Evolutionary conservation across 1,139 yeast species (phyloP), one percentile per base, ranked within the genome.

Genomic region (Suhomyces bolitotheri): DNA sequence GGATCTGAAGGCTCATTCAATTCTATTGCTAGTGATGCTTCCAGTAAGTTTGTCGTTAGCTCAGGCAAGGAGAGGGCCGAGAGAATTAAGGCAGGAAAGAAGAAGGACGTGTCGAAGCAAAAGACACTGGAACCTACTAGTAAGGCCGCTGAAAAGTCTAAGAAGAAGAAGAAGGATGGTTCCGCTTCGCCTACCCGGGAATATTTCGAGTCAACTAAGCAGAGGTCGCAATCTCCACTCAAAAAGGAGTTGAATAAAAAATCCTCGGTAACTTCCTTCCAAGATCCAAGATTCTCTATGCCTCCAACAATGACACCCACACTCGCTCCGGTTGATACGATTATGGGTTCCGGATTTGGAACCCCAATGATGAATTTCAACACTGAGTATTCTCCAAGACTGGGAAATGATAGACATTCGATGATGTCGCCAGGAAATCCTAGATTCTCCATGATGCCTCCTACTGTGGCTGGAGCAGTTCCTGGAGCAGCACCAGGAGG

Each of bases 21-120:
- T 38, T 67, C 73, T 2, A 60, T 69, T 41, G 68, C 66, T 44
- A 64, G 71, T 44, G 70, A 61, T 22, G 56, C 60, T 3, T 59
- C 65, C 1, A 57, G 58, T 21, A 64, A 66, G 41, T 66, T 67
- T 47, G 51, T 50, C 13, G 69, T 65, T 7, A 56, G 56, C 3
- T 46, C 58, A 2, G 46, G 56, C 6, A 46, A 47, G 21, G 56
- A 53, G 31, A 40, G 60, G 23, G 33, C 46, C 15, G 50, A 44
- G 25, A 40, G 54, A 25, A 29, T 41, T 26, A 45, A 43, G 21
- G 40, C 39, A 5, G 32, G 27, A 20, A 40, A 39, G 17, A 32
- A 36, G n/a, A 35, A 38, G 22, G 36, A 39, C 13, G 10, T 2
- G 5, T 27, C 16, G 11, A 16, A 15, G 22, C 22, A 34, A 7